These are phyloP conservation scores for Trypanosomatidae sp. DNA, from an alignment of 208 protist genomes.

Conservation along the genomic window DNA sequence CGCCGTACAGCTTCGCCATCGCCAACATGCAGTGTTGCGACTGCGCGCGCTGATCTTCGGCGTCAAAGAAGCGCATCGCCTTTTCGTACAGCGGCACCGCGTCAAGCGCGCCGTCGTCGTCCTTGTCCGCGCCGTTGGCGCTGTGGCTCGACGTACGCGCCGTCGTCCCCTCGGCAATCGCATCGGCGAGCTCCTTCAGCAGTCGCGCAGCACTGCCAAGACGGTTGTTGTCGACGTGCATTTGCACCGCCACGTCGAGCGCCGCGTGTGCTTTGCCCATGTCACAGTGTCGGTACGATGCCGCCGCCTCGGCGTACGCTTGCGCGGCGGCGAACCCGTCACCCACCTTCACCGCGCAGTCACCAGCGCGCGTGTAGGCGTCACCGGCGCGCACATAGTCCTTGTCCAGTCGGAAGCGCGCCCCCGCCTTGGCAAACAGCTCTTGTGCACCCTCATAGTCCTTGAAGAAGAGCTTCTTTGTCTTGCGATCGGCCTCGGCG, in stretches of 20 bases:
- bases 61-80: conserved; percentile 69
- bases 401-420: conserved; percentile 60
- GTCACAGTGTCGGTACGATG: conserved; percentile 47
- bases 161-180: conserved; percentile 32
- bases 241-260: conserved; percentile 45
- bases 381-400: conserved; percentile 63
- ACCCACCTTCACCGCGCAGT: conserved; percentile 55
- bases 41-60: conserved; percentile 63
- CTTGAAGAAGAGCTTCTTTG: conserved; percentile 69
- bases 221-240: conserved; percentile 65
- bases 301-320: conserved; percentile 41
- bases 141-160: too few species aligned
- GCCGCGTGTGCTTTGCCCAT: conserved; percentile 31
- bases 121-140: too few species aligned
- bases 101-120: conserved; percentile 17
- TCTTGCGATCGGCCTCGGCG: conserved; percentile 59
- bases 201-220: conserved; percentile 44
- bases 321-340: conserved; percentile 17
- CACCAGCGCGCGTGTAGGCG: conserved; percentile 45
- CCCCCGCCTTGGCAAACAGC: conserved; percentile 58
- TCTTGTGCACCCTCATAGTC: conserved; percentile 73
- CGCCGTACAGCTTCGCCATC: conserved; percentile 66
- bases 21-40: conserved; percentile 68
- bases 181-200: conserved; percentile 57
- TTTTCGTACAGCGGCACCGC: conserved; percentile 63